Conservation (phyloP, 805 yeast genomes). For the Kregervanrija fluxuum region DNA sequence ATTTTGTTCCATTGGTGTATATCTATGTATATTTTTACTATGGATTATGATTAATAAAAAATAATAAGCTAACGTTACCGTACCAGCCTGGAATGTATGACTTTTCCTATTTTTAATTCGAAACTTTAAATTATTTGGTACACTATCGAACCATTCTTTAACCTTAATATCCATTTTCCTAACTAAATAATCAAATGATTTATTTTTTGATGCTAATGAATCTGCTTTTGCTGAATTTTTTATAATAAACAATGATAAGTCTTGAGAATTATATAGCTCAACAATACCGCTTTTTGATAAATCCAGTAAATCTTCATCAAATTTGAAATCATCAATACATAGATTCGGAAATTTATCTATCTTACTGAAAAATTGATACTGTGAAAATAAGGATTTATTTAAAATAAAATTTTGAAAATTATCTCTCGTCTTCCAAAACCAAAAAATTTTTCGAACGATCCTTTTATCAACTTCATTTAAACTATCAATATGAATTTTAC, state of each 20-base stretch:
- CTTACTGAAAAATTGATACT: constrained; percentile 50
- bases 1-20: neutral
- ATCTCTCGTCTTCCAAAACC: constrained; percentile 15
- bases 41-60: constrained; percentile 61
- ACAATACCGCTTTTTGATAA: neutral
- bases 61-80: constrained; percentile 62
- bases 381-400: constrained; percentile 62
- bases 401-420: constrained; percentile 48
- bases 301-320: constrained; percentile 1
- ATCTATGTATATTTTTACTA: constrained; percentile 47
- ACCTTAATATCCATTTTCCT: constrained; percentile 62
- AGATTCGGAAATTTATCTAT: constrained; percentile 1
- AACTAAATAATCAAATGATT: constrained; percentile 16
- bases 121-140: constrained; percentile 56
- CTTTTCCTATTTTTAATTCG: constrained; percentile 37
- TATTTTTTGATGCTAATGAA: constrained; percentile 4
- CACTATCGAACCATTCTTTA: constrained; percentile 64
- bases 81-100: constrained; percentile 42
- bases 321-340: constrained; percentile 3
- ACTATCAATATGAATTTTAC: constrained; percentile 43
- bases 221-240: constrained; percentile 3
- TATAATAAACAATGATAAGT: constrained; percentile 1
- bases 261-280: neutral
- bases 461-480: constrained; percentile 65
- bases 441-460: constrained; percentile 28